phyloP scores from a whole-genome alignment of 176 grass and related monocot genomes.

The Ananas comosus region DNA sequence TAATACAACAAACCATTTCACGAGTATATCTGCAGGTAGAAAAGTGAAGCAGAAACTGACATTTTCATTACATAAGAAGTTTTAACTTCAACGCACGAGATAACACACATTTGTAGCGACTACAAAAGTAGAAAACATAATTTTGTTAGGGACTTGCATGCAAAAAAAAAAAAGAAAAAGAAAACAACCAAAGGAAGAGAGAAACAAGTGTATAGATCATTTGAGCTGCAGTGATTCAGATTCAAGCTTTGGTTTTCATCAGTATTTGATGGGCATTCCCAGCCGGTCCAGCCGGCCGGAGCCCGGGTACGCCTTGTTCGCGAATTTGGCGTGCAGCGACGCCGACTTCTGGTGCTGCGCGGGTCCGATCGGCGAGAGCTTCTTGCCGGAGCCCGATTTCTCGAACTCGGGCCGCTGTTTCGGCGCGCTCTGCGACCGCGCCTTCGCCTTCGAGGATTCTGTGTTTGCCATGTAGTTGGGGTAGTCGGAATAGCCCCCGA shows the following conservation, averaged over 20 bases:
- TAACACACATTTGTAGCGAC: too few relatives aligned
- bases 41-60: not conserved
- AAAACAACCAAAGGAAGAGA: not conserved
- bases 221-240: not conserved
- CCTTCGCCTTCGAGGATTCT: slow-evolving; percentile 60
- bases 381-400: too few relatives aligned
- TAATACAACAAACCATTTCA: too few relatives aligned
- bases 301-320: slow-evolving; percentile 38
- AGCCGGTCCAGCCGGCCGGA: slow-evolving; percentile 31
- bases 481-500: slow-evolving; percentile 32
- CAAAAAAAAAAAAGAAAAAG: not conserved
- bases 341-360: slow-evolving; percentile 10
- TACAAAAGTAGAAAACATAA: too few relatives aligned
- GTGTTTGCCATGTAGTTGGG: slow-evolving; percentile 76
- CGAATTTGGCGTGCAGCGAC: slow-evolving; percentile 26
- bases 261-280: slow-evolving; percentile 34
- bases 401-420: slow-evolving; percentile 24
- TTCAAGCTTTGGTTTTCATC: not conserved
- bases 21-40: too few relatives aligned
- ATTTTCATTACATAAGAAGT: not conserved
- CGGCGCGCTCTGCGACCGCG: slow-evolving; percentile 65
- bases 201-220: not conserved
- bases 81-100: too few relatives aligned
- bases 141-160: too few relatives aligned
- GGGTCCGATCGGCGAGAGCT: too few relatives aligned